Evolutionary conservation across 2,329 filamentous ascomycete genomes (phyloP).

Genomic region (Kalaharituber pfeilii): DNA sequence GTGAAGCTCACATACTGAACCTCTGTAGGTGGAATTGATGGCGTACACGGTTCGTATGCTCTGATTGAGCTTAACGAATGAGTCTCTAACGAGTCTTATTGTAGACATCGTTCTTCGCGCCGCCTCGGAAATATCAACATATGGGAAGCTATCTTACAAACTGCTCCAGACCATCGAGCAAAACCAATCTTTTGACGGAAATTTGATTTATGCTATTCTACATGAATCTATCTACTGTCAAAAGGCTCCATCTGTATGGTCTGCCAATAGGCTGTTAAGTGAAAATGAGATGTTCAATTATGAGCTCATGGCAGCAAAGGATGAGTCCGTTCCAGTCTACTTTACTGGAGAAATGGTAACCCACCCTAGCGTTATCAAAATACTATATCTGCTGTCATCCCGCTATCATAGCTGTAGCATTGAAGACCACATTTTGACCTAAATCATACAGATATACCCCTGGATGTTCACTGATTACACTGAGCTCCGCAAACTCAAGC

Average conservation of each 20-base stretch:
- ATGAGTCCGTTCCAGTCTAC: conserved; percentile 34
- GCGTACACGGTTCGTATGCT: conserved; percentile 42
- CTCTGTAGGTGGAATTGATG: conserved; percentile 45
- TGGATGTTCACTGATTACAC: conserved; percentile 68
- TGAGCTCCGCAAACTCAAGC: conserved; percentile 51
- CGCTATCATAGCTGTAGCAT: too few relatives aligned
- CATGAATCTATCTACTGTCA: conserved; percentile 82
- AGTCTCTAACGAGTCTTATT: neutral
- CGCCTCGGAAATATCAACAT: conserved; percentile 54
- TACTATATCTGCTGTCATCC: neutral
- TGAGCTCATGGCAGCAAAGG: conserved; percentile 9
- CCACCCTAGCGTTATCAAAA: neutral
- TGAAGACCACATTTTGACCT: too few relatives aligned
- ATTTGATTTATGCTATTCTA: conserved; percentile 67
- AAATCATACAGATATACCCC: conserved; percentile 61
- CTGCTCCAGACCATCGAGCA: conserved; percentile 53
- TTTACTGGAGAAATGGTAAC: conserved; percentile 77
- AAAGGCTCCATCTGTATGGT: conserved; percentile 52
- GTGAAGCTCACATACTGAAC: conserved; percentile 13
- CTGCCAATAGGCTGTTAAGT: conserved; percentile 32
- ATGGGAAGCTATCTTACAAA: conserved; percentile 56
- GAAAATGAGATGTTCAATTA: conserved; percentile 6
- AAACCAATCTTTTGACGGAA: conserved; percentile 51
- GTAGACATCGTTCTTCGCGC: conserved; percentile 49
- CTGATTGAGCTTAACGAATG: neutral